phyloP scores from a whole-genome alignment of 108 stramenopile species.

The Stephanodiscus minutulus region DNA sequence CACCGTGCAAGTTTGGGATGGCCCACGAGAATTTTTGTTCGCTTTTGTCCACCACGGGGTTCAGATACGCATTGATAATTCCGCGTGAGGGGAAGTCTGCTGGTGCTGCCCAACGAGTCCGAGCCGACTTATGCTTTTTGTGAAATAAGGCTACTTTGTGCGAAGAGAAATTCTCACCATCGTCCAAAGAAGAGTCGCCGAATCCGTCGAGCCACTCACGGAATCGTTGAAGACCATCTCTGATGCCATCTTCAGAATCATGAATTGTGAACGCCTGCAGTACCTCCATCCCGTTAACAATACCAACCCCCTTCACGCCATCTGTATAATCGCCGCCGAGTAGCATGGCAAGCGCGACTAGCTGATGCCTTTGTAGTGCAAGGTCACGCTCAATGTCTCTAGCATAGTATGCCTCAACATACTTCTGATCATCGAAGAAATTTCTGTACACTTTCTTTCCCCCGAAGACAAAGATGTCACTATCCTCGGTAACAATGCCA shows the following conservation, averaged over 20 bases:
- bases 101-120: constrained; percentile 82
- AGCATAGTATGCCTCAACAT: constrained; percentile 92
- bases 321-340: constrained; percentile 98
- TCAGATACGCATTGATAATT: constrained; percentile 79
- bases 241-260: constrained; percentile 55
- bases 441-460: constrained; percentile 83
- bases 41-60: constrained; percentile 85
- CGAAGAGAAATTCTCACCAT: constrained; percentile 23
- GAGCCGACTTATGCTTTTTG: constrained; percentile 77
- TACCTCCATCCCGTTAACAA: constrained; percentile 99
- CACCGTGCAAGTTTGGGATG: constrained; percentile 69
- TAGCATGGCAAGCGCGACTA: constrained; percentile 93
- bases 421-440: constrained; percentile 96
- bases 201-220: constrained; percentile 88
- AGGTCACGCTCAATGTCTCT: constrained; percentile 87
- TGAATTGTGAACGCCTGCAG: constrained; percentile 74
- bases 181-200: constrained; percentile 45
- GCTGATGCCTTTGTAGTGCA: constrained; percentile 74
- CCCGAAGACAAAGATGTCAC: constrained; percentile 98
- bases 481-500: constrained; percentile 98
- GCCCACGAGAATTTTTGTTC: constrained; percentile 83
- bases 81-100: constrained; percentile 78
- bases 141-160: constrained; percentile 53
- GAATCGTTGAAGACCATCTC: constrained; percentile 72
- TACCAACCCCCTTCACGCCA: constrained; percentile 97